Evolutionary conservation across 495 filamentous ascomycete species (phyloP), one percentile per base, ranked within the genome.

Genomic region (Chaetomium fimeti): DNA sequence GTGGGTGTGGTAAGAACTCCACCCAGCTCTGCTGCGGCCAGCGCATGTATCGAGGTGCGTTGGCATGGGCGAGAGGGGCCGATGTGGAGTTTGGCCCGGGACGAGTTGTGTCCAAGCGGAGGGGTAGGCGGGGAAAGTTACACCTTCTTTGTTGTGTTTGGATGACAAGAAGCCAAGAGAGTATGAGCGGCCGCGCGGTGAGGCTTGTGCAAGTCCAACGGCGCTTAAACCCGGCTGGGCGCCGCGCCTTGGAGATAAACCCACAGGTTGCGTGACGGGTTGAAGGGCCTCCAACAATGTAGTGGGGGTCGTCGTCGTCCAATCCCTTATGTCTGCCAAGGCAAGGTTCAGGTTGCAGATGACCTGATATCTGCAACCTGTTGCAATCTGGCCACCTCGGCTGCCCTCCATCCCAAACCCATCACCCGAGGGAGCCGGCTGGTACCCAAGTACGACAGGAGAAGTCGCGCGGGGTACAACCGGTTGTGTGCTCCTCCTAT

Each of bases 41-140:
- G 48, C n/a, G 16, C 20, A 49, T 16, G 4, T 36, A 45, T 28
- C 29, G 29, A n/a, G 22, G 22, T 15, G 32, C 16, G 61, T 67
- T 67, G 65, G 65, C 65, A 56, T 47, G 32, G 65, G 55, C 56
- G 65, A 56, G 60, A 55, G 60, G 25, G 32, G 32, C 6, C 6
- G 8, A 25, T 28, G 60, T 48, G 65, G 60, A 51, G 49, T 7
- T 52, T 47, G 18, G 27, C 45, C 40, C 20, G 12, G 52, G 16
- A 43, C 43, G 57, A 52, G 3, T 29, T 18, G 20, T 47, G n/a
- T 32, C 20, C 15, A 18, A 59, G 16, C 25, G 15, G 56, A 59
- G 45, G 57, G 63, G 57, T 54, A 13, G 15, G 49, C 49, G 47
- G 42, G 49, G 29, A 52, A 11, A 13, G 59, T 22, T 47, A 47